Base-by-base conservation (phyloP, 768 basidiomycete species). In the Kwoniella heveanensis region DNA sequence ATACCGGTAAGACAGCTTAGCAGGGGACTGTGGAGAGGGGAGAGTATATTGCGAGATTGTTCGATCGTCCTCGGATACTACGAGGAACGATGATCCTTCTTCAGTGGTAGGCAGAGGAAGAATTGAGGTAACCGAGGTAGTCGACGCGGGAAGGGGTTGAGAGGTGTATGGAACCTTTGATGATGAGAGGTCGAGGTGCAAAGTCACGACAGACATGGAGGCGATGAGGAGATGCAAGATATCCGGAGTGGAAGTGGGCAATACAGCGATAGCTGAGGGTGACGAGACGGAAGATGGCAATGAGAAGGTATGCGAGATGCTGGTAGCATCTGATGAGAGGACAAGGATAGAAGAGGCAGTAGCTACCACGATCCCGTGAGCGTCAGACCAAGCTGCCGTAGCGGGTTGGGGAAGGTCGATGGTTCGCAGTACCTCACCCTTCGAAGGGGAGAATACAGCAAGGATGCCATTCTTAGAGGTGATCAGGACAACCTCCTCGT, bases 41-140 rank as follows among this genome's bases (percentile, higher is more conserved):
- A 70, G 55, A 51, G 71, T 78, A 52, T 70, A 77, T 68, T 68
- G 77, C 25, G 72, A 79, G 32, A 68, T 70, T 4, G 74, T 71
- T 24, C 72, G 69, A 50, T 74, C 70, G 62, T 72, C 68, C 53
- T 69, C 68, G 1, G 63, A 71, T 21, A 69, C 69, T 29, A 68
- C 77, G 47, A 70, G 67, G 66, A 73, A 74, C 7, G 73, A 75
- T 24, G 55, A 52, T 17, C 60, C 72, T 52, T 52, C 62, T 17
- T 57, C 52, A n/a, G 59, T 55, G 30, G 64, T 62, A 24, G 66
- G 71, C 10, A 78, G 62, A 21, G 72, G 66, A 17, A 64, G 62
- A 9, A 73, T 54, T 5, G 70, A 60, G 22, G 70, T 67, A 62
- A 78, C 67, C 8, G 68, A 71, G 1, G 72, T 57, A 1, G 70